Conservation (phyloP, 192 early-diverging fungal species). For the Linnemannia zychae region DNA sequence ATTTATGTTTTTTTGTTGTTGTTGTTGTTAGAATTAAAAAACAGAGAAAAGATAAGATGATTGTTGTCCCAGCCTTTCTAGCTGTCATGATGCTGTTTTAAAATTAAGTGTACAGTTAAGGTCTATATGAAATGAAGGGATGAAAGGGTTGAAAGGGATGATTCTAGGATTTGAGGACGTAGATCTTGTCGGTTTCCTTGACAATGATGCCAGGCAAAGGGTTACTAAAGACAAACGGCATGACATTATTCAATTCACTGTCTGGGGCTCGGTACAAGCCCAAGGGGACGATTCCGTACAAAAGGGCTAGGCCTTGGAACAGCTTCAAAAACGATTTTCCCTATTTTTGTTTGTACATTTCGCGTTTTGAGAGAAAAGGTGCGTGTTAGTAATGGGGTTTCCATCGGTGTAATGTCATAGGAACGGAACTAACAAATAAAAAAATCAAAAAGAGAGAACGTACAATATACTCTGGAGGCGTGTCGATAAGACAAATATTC, state of each 20-base stretch:
- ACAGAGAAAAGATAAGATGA: not conserved
- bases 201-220: constrained; percentile 70
- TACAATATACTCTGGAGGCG: constrained; percentile 32
- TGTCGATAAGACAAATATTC: constrained; percentile 36
- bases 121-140: not conserved
- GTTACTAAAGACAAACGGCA: constrained; percentile 80
- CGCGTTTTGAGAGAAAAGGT: too few relatives aligned
- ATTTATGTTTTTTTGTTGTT: not conserved
- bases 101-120: not conserved
- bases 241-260: constrained; percentile 64
- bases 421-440: too few relatives aligned
- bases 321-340: constrained; percentile 64
- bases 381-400: too few relatives aligned
- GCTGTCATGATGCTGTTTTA: not conserved
- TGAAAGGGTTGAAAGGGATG: not conserved
- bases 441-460: constrained; percentile 4
- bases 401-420: too few relatives aligned
- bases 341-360: too few relatives aligned
- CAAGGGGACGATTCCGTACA: constrained; percentile 68
- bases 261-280: constrained; percentile 64
- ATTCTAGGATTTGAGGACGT: constrained; percentile 62
- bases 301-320: constrained; percentile 63
- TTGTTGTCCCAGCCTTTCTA: not conserved
- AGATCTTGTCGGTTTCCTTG: constrained; percentile 68
- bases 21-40: not conserved